Percentiles rank a stretch among this genome's conserved stretches.
phyloP scores from a whole-genome alignment of 352 stramenopile genomes.

The Aphanomyces invadans region DNA sequence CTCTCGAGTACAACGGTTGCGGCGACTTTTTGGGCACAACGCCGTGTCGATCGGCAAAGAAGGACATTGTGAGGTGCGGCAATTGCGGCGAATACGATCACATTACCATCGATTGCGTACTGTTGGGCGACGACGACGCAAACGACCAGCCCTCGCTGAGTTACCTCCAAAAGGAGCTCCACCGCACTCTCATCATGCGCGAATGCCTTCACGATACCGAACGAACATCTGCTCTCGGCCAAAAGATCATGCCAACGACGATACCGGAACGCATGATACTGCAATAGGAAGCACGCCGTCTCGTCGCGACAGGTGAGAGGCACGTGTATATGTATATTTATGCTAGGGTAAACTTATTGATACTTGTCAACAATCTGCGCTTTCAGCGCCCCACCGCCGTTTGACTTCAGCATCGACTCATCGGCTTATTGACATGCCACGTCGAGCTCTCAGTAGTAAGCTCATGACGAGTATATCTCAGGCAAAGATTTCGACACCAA shows the following conservation, averaged over 20 bases:
- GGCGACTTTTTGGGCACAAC: constrained; percentile 17
- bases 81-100: constrained; percentile 24
- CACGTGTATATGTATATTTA: not conserved
- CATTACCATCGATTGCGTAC: constrained; percentile 23
- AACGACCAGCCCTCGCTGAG: not conserved
- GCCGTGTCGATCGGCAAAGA: not conserved
- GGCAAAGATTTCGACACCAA: too few species aligned
- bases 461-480: too few species aligned
- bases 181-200: not conserved
- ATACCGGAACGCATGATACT: constrained; percentile 2
- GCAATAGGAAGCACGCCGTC: not conserved
- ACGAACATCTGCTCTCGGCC: not conserved
- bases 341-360: not conserved
- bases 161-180: constrained; percentile 21
- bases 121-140: not conserved
- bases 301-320: not conserved
- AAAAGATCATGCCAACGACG: constrained; percentile 1
- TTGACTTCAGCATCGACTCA: too few species aligned
- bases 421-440: too few species aligned
- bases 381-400: too few species aligned
- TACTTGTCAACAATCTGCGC: not conserved
- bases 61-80: constrained; percentile 9
- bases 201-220: not conserved
- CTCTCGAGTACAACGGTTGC: constrained; percentile 22
- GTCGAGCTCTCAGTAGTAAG: too few species aligned